Conservation (phyloP, 805 yeast species). For the Lipomyces lipofer region DNA sequence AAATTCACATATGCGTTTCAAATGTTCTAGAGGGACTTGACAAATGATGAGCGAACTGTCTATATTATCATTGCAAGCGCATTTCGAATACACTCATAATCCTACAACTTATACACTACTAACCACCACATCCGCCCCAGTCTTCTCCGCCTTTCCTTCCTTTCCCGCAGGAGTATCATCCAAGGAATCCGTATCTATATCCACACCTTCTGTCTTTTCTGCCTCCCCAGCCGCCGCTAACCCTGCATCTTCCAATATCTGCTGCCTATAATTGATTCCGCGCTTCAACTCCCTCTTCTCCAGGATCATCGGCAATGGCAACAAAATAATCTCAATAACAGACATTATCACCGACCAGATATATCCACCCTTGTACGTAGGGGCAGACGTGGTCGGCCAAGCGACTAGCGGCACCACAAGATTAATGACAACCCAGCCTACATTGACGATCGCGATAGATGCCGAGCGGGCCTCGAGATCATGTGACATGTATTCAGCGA, state of each 20-base stretch:
- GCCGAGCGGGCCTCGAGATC: constrained; percentile 28
- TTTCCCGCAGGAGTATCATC: no score
- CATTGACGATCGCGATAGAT: constrained; percentile 25
- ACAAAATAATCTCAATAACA: constrained; percentile 11
- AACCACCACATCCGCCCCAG: constrained; percentile 71
- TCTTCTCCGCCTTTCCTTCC: no score
- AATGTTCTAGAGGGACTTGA: no score
- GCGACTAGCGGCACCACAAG: constrained; percentile 27
- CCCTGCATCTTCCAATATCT: background rate
- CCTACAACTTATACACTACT: no score
- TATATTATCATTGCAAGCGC: constrained; percentile 63
- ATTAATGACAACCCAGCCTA: constrained; percentile 29
- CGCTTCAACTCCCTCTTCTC: constrained; percentile 16
- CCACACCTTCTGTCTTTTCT: constrained; percentile 7
- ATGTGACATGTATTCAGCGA: constrained; percentile 22
- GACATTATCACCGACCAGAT: constrained; percentile 17
- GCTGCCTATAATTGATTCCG: constrained; percentile 11
- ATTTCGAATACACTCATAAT: no score
- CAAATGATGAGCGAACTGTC: no score
- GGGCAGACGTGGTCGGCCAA: constrained; percentile 17
- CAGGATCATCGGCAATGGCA: constrained; percentile 18
- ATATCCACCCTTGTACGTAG: constrained; percentile 23
- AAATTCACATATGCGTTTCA: no score
- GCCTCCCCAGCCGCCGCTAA: background rate
- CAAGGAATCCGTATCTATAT: no score